Evolutionary conservation across 2,329 filamentous ascomycete species (phyloP), one percentile per base, ranked within the genome.

Genomic region (Cryphonectria japonica): DNA sequence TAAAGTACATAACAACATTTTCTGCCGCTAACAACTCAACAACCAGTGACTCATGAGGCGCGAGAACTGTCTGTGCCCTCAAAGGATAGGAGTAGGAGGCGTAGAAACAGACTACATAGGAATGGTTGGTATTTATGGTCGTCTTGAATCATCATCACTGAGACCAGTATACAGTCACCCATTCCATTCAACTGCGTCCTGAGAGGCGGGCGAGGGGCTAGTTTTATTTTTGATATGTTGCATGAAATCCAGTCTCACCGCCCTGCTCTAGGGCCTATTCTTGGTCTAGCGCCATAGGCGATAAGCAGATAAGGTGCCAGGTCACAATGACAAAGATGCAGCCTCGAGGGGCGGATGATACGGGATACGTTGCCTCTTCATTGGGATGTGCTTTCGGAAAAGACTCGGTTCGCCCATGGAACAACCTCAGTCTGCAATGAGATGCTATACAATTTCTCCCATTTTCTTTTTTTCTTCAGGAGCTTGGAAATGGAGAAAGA

Each of bases 291-390:
- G 69, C 61, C 59, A 67, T 50, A 46, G 39, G 65, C 75, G 75
- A 78, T 76, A 76, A 76, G 75, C 75, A 74, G 77, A 78, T 78
- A 78, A 78, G 75, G n/a, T 43, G 61, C 41, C 37, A 39, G n/a
- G 61, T 43, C 61, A 29, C 61, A 41, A 32, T 34, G 46, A 39
- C 39, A 39, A 39, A 64, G 39, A 64, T 64, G 61, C 39, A 64
- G 61, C 41, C n/a, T 39, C 61, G 61, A 64, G 61, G 61, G 61
- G 61, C 19, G n/a, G 60, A 16, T 13, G 60, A 63, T 63, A 37
- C n/a, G 37, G 61, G 37, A 64, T 64, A 64, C 61, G 61, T 64
- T 16, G 61, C 39, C 61, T 64, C 41, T 64, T 64, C 4, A 16
- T 2, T 19, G 26, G 16, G 54, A 6, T 32, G 54, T 50, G 54